phyloP scores from a whole-genome alignment of 2,329 filamentous ascomycete genomes.

The Arthrobotrys conoides region DNA sequence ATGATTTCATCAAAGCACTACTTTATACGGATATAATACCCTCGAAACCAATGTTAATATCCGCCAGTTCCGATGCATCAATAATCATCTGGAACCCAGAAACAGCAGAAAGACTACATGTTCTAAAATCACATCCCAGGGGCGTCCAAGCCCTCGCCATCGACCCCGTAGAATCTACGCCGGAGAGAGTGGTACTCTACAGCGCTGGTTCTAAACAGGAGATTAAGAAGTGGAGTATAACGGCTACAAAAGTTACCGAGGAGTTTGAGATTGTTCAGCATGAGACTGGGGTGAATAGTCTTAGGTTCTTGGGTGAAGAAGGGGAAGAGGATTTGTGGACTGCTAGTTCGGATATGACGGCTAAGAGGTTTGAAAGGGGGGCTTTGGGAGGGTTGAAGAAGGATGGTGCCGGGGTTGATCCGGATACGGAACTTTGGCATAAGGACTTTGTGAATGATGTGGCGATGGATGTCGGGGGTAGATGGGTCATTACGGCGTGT shows the following conservation, averaged over 20 bases:
- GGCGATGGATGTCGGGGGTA: slow-evolving; percentile 76
- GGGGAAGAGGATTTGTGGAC: slow-evolving; percentile 84
- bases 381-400: slow-evolving; percentile 29
- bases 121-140: slow-evolving; percentile 82
- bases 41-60: slow-evolving; percentile 72
- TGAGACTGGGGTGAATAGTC: slow-evolving; percentile 88
- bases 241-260: slow-evolving; percentile 68
- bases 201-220: slow-evolving; percentile 85
- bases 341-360: slow-evolving; percentile 89
- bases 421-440: slow-evolving; percentile 73
- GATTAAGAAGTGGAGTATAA: slow-evolving; percentile 82
- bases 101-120: slow-evolving; percentile 78
- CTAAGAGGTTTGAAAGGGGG: slow-evolving; percentile 73
- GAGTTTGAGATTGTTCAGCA: slow-evolving; percentile 77
- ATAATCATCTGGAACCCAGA: slow-evolving; percentile 86
- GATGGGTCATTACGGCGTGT: slow-evolving; percentile 88
- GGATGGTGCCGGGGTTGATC: slow-evolving; percentile 47
- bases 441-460: slow-evolving; percentile 92
- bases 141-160: slow-evolving; percentile 84
- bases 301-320: slow-evolving; percentile 78
- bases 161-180: slow-evolving; percentile 75
- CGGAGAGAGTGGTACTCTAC: slow-evolving; percentile 74
- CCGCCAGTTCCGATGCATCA: slow-evolving; percentile 82
- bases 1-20: slow-evolving; percentile 91
- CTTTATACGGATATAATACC: slow-evolving; percentile 67